Evolutionary conservation across 2,329 filamentous ascomycete genomes (phyloP), one percentile per base, ranked within the genome.

Genomic region (Pezizomycotina sp.): DNA sequence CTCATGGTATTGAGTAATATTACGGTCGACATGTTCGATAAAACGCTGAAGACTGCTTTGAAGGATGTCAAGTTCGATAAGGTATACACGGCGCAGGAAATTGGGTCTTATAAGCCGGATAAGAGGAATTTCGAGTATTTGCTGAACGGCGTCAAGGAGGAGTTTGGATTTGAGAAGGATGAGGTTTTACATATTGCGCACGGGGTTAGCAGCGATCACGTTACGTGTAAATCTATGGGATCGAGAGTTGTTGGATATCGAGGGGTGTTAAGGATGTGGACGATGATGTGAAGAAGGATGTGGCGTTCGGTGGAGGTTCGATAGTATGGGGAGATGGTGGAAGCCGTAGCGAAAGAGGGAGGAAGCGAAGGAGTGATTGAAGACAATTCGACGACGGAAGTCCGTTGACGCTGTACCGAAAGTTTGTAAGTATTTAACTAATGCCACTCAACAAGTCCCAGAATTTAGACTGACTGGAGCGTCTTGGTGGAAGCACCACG

Each of bases 91-190:
- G 77, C 77, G 2, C 62, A 82, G 55, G 68, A 77, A 27, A 69
- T 82, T 35, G 75, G 77, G 1, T 64, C 61, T 5, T 83, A 82
- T 55, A 83, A 83, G 59, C 78, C 78, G 0, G 58, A 67, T 43
- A 52, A 57, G 24, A 53, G 53, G 18, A 81, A 80, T 49, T 83
- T 83, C 47, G 60, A 67, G 37, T 75, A 76, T 50, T 58, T 82
- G 56, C 58, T 80, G 9, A 52, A 55, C 9, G 60, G 64, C 21
- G 64, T 68, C 12, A 56, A 65, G 49, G 48, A 55, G 3, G 63
- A 69, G 4, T 65, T 76, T 34, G 71, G 66, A 0, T 53, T 78
- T 0, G 60, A 64, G 20, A 69, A 67, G 47, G 57, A 58, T 0
- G 59, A 71, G 43, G 60, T 82, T 27, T 51, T 80, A 46, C 74